Conservation (phyloP, 1,284 basidiomycete genomes). For the Papiliotrema nemorosa region DNA sequence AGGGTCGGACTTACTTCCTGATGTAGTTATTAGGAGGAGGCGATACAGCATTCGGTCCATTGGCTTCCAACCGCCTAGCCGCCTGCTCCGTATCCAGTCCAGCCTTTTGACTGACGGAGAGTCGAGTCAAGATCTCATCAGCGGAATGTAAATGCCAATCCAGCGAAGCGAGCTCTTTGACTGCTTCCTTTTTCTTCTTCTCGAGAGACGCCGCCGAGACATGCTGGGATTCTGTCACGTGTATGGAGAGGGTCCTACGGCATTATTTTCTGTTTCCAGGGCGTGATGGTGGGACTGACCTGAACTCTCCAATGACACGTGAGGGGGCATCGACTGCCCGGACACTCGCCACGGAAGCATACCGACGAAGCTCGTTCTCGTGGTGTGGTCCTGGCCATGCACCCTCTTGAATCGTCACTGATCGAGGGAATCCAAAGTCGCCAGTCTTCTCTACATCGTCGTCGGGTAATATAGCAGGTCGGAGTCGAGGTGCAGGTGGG, state of each 20-base stretch:
- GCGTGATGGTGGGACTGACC: conserved; percentile 17
- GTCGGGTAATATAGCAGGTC: not conserved
- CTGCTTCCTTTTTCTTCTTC: conserved; percentile 16
- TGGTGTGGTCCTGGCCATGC: conserved; percentile 3
- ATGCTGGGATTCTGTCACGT: conserved; percentile 40
- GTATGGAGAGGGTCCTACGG: conserved; percentile 46
- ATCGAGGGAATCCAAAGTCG: conserved; percentile 9
- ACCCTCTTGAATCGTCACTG: conserved; percentile 24
- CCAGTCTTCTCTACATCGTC: not conserved
- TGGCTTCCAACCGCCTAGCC: conserved; percentile 50
- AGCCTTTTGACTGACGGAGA: conserved; percentile 52
- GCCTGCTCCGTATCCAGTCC: conserved; percentile 58
- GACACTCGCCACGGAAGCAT: conserved; percentile 26
- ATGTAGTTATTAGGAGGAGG: conserved; percentile 46
- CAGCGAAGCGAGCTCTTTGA: conserved; percentile 45
- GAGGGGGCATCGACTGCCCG: conserved; percentile 22
- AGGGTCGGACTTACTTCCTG: conserved; percentile 39
- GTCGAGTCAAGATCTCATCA: conserved; percentile 55
- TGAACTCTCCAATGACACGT: conserved; percentile 39
- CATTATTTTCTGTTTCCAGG: not conserved
- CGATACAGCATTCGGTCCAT: conserved; percentile 50
- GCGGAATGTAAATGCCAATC: conserved; percentile 57
- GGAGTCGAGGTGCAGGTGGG: not conserved
- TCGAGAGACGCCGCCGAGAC: conserved; percentile 1
- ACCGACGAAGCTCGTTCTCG: conserved; percentile 19